phyloP scores from a whole-genome alignment of 1,284 basidiomycete genomes.

The Inonotus hispidus region DNA sequence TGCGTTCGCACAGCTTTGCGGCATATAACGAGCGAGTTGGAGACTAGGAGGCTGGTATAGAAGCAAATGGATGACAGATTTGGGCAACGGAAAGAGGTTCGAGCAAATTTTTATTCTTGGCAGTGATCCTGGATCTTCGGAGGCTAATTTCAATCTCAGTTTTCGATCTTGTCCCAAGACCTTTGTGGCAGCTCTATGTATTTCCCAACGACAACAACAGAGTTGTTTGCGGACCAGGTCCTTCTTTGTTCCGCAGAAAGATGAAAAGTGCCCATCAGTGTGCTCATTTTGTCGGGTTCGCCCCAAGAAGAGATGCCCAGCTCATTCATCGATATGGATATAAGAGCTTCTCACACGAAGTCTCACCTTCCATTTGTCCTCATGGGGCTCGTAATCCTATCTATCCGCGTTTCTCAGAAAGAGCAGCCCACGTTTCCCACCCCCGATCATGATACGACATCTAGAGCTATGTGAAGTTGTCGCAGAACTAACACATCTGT shows the following conservation, averaged over 20 bases:
- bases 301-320: background rate
- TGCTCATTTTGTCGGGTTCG: background rate
- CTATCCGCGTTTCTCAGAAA: background rate
- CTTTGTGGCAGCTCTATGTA: background rate
- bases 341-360: background rate
- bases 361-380: background rate
- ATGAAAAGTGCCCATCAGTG: background rate
- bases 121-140: background rate
- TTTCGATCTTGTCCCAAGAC: background rate
- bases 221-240: background rate
- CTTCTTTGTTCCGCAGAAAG: background rate
- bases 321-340: background rate
- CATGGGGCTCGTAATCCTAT: background rate
- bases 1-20: slow-evolving; percentile 44
- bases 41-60: slow-evolving; percentile 17
- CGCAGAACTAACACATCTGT: background rate
- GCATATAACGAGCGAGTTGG: slow-evolving; percentile 34
- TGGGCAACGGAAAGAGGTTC: background rate
- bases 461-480: background rate
- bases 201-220: background rate
- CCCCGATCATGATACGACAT: no score
- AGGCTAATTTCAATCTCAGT: background rate
- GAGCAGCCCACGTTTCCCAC: background rate
- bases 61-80: background rate
- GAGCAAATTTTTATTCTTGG: background rate